phyloP scores from a whole-genome alignment of 2,329 filamentous ascomycete species.

The Kalmusia sp. region DNA sequence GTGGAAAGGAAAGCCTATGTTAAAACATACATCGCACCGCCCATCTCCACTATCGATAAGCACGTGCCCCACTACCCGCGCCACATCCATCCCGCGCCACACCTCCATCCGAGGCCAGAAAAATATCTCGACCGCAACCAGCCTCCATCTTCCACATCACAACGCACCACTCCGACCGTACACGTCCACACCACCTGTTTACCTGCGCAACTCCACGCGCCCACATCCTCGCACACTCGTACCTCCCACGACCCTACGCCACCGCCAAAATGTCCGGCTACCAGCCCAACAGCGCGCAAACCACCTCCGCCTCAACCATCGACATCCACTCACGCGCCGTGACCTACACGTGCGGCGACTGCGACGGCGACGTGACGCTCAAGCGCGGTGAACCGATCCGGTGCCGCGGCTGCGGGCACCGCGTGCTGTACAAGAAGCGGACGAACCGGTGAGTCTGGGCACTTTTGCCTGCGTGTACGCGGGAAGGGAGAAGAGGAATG shows the following conservation, averaged over 20 bases:
- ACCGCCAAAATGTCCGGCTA: not conserved
- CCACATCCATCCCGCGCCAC: no score
- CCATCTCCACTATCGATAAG: no score
- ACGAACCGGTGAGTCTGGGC: constrained; percentile 81
- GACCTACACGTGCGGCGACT: constrained; percentile 76
- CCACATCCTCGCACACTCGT: not conserved
- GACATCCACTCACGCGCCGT: constrained; percentile 55
- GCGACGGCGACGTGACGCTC: constrained; percentile 77
- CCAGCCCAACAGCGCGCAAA: constrained; percentile 35
- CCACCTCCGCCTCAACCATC: constrained; percentile 62
- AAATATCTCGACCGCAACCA: not conserved
- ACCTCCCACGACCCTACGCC: not conserved
- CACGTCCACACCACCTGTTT: no score
- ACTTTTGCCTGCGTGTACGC: not conserved
- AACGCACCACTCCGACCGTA: no score
- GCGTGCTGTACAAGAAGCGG: constrained; percentile 96
- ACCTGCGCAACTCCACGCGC: not conserved
- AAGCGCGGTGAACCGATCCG: constrained; percentile 81
- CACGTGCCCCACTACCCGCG: no score
- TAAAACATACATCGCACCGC: no score
- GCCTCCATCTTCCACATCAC: no score
- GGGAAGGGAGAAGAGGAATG: not conserved
- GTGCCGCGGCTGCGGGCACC: constrained; percentile 92
- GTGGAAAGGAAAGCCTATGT: no score
- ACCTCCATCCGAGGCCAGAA: not conserved